phyloP scores from a whole-genome alignment of 768 basidiomycete genomes.

The Gloeostereum incarnatum region DNA sequence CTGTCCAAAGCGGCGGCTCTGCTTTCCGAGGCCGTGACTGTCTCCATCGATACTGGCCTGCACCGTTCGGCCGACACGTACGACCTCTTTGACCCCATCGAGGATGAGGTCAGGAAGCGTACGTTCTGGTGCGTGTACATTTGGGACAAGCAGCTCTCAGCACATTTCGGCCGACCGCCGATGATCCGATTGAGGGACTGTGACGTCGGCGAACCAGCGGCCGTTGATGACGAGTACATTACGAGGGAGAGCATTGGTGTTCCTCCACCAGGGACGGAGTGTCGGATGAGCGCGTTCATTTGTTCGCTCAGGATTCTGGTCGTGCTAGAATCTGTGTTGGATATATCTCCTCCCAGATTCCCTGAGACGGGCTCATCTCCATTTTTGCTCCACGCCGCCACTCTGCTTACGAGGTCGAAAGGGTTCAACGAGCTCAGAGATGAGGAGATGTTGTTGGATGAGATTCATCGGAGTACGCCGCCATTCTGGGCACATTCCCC shows the following conservation, averaged over 20 bases:
- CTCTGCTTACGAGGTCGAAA: slow-evolving; percentile 53
- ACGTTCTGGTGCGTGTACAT: slow-evolving; percentile 96
- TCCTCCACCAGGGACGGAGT: slow-evolving; percentile 66
- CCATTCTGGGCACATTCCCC: slow-evolving; percentile 72
- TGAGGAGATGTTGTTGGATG: slow-evolving; percentile 75
- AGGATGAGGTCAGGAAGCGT: slow-evolving; percentile 86
- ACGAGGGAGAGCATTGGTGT: slow-evolving; percentile 58
- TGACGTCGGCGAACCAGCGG: slow-evolving; percentile 80
- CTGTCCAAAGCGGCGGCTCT: slow-evolving; percentile 82
- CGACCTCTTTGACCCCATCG: slow-evolving; percentile 82
- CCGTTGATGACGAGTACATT: slow-evolving; percentile 87
- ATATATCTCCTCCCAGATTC: slow-evolving; percentile 63
- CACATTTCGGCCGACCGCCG: slow-evolving; percentile 85
- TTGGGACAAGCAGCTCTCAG: slow-evolving; percentile 91
- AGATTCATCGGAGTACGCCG: slow-evolving; percentile 64
- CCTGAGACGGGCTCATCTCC: slow-evolving; percentile 57
- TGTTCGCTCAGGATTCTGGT: slow-evolving; percentile 71
- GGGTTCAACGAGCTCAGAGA: slow-evolving; percentile 63
- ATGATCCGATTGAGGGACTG: slow-evolving; percentile 83
- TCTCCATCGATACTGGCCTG: slow-evolving; percentile 82
- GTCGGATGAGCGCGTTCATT: slow-evolving; percentile 77
- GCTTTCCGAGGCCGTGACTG: slow-evolving; percentile 78
- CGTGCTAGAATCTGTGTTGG: slow-evolving; percentile 82
- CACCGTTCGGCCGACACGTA: slow-evolving; percentile 84
- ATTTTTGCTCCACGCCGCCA: slow-evolving; percentile 69